A percentile compares a stretch with the other conserved stretches of the same genome.
Conservation (phyloP, 371 early-diverging fungal species). For the Mortierella sp. region DNA sequence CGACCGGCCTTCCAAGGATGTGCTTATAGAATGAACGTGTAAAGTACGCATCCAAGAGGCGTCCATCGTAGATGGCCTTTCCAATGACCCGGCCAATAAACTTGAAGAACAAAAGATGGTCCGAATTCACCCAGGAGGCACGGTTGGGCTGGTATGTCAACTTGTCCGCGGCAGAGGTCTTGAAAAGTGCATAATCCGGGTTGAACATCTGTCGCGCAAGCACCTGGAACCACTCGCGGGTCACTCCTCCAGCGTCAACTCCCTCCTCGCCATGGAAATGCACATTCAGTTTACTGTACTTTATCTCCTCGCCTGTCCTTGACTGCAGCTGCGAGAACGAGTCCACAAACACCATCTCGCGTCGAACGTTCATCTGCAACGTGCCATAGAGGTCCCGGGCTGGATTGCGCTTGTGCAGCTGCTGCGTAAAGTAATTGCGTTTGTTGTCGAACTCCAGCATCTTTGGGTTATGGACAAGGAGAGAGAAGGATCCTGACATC, state of each 20-base stretch:
- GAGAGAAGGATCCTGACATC: slow-evolving; percentile 97
- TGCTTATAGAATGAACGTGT: slow-evolving; percentile 99
- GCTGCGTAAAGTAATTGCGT: slow-evolving; percentile 96
- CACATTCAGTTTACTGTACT: slow-evolving; percentile 93
- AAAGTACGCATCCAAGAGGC: slow-evolving; percentile 96
- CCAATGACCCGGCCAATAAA: slow-evolving; percentile 99
- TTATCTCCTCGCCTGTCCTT: slow-evolving; percentile 91
- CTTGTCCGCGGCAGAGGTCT: slow-evolving; percentile 94
- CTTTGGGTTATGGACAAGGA: slow-evolving; percentile 95
- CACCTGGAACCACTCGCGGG: slow-evolving; percentile 98
- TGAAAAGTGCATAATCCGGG: slow-evolving; percentile 98
- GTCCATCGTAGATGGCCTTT: slow-evolving; percentile 97
- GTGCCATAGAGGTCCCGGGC: slow-evolving; percentile 76
- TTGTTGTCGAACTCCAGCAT: slow-evolving; percentile 99
- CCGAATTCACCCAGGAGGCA: slow-evolving; percentile 93
- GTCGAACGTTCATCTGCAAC: slow-evolving; percentile 91
- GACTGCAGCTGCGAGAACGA: slow-evolving; percentile 95
- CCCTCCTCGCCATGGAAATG: slow-evolving; percentile 98
- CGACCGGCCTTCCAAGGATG: slow-evolving; percentile 91
- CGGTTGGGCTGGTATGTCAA: slow-evolving; percentile 98
- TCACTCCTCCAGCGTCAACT: slow-evolving; percentile 98
- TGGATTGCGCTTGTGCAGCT: slow-evolving; percentile 84
- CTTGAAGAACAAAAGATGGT: slow-evolving; percentile 97
- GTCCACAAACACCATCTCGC: slow-evolving; percentile 96
- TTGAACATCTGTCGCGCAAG: slow-evolving; percentile 98